A percentile compares a stretch with the other conserved stretches of the same genome.
phyloP scores from a whole-genome alignment of 805 yeast species.

The Monosporozyma aerobia region DNA sequence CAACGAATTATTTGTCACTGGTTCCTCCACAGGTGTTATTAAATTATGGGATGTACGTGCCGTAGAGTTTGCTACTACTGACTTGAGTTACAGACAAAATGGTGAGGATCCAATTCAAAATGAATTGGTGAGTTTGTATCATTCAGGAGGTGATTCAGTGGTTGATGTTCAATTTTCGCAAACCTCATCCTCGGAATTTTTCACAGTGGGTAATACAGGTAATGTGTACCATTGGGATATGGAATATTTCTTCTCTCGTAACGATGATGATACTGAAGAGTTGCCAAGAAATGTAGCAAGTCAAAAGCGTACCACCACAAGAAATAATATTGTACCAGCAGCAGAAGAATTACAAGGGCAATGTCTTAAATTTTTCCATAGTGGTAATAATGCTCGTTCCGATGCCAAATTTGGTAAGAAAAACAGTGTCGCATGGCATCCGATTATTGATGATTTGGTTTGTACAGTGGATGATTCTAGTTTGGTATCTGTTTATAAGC shows the following conservation, averaged over 20 bases:
- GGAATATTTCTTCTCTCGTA: slow-evolving; percentile 34
- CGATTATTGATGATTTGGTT: slow-evolving; percentile 23
- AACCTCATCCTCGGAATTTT: slow-evolving; percentile 23
- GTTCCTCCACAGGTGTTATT: slow-evolving; percentile 26
- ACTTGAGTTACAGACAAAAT: slow-evolving; percentile 20
- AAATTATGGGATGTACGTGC: slow-evolving; percentile 31
- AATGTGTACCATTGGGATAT: slow-evolving; percentile 30
- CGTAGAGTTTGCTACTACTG: slow-evolving; percentile 18
- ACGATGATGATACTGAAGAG: slow-evolving; percentile 37
- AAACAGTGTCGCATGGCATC: slow-evolving; percentile 27
- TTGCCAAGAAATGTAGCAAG: slow-evolving; percentile 5
- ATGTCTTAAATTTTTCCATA: slow-evolving; percentile 25
- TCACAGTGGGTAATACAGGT: slow-evolving; percentile 28
- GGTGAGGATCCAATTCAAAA: slow-evolving; percentile 24
- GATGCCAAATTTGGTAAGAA: slow-evolving; percentile 13
- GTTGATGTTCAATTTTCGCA: slow-evolving; percentile 26
- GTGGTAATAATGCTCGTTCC: slow-evolving; percentile 20
- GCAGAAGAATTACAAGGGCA: slow-evolving; percentile 23
- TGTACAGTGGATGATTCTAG: slow-evolving; percentile 28
- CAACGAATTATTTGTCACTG: slow-evolving; percentile 25
- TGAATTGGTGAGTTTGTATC: slow-evolving; percentile 21
- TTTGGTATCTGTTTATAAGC: slow-evolving; percentile 25
- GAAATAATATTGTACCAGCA: slow-evolving; percentile 24
- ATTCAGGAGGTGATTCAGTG: slow-evolving; percentile 28
- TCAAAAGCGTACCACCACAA: neutral